phyloP scores from a whole-genome alignment of 2,329 filamentous ascomycete genomes.

The Ilyonectria sp. region DNA sequence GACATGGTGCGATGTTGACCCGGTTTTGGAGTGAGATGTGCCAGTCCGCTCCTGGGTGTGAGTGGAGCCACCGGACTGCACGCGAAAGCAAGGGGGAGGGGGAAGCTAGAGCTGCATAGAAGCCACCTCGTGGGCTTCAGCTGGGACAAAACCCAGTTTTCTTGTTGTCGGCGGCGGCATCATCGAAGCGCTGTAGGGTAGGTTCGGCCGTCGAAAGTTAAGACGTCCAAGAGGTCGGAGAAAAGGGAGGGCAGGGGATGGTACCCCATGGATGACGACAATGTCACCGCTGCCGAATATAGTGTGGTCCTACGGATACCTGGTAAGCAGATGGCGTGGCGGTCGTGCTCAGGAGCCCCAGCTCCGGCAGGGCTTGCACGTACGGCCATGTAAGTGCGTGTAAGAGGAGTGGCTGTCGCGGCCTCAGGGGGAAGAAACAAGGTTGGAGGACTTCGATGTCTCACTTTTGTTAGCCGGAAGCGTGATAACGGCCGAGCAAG shows the following conservation, averaged over 20 bases:
- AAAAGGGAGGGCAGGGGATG: constrained; percentile 11
- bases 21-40: constrained; percentile 33
- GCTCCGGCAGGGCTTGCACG: constrained; percentile 13
- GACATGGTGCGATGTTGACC: constrained; percentile 41
- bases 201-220: constrained; percentile 11
- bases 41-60: constrained; percentile 32
- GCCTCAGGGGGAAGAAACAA: constrained; percentile 18
- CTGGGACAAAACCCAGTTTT: constrained; percentile 27
- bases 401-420: constrained; percentile 28
- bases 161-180: neutral
- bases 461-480: constrained; percentile 13
- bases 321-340: constrained; percentile 12
- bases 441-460: constrained; percentile 26
- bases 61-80: constrained; percentile 41
- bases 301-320: neutral
- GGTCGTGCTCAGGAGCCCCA: neutral
- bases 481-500: neutral
- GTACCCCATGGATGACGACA: neutral
- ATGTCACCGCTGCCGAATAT: constrained; percentile 34
- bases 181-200: constrained; percentile 39
- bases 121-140: constrained; percentile 45
- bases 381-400: constrained; percentile 25
- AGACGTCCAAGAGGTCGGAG: constrained; percentile 1
- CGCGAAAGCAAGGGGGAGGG: constrained; percentile 42
- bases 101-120: constrained; percentile 45